phyloP scores from a whole-genome alignment of 352 stramenopile species.

The Sclerospora graminicola region DNA sequence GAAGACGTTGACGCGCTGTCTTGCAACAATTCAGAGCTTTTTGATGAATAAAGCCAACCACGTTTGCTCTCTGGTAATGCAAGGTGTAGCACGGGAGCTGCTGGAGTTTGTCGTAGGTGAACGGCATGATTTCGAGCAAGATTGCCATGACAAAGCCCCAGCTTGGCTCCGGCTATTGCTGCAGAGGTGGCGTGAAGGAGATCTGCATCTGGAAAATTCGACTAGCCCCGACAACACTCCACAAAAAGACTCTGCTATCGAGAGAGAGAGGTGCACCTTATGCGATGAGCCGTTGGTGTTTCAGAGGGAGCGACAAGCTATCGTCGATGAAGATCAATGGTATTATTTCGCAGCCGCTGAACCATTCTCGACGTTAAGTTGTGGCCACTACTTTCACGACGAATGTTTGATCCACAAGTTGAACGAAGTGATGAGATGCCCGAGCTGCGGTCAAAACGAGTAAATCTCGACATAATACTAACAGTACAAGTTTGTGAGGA shows the following conservation, averaged over 20 bases:
- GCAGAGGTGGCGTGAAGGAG: slow-evolving; percentile 17
- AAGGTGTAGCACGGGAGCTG: slow-evolving; percentile 18
- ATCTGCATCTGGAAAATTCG: slow-evolving; percentile 10
- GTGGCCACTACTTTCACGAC: slow-evolving; percentile 61
- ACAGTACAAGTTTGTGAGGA: no score
- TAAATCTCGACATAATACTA: neutral
- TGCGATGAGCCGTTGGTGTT: slow-evolving; percentile 13
- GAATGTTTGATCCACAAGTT: slow-evolving; percentile 51
- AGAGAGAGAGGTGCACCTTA: slow-evolving; percentile 12
- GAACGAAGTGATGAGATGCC: slow-evolving; percentile 43
- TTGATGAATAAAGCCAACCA: slow-evolving; percentile 30
- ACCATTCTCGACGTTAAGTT: slow-evolving; percentile 36
- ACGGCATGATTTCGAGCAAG: slow-evolving; percentile 1
- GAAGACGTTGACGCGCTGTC: slow-evolving; percentile 29
- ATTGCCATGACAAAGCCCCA: slow-evolving; percentile 10
- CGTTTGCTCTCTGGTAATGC: slow-evolving; percentile 18
- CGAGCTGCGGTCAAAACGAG: slow-evolving; percentile 23
- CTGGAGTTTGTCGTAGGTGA: slow-evolving; percentile 23
- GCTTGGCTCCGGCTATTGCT: slow-evolving; percentile 12
- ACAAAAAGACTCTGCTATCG: slow-evolving; percentile 3
- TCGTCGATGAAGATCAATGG: slow-evolving; percentile 6
- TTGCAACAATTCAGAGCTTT: slow-evolving; percentile 27
- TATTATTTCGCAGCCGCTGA: slow-evolving; percentile 2
- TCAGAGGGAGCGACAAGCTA: slow-evolving; percentile 1
- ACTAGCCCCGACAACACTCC: slow-evolving; percentile 11